Evolutionary conservation across 345 rosid species (phyloP), one percentile per base, ranked within the genome.

Genomic region (Mangifera indica): DNA sequence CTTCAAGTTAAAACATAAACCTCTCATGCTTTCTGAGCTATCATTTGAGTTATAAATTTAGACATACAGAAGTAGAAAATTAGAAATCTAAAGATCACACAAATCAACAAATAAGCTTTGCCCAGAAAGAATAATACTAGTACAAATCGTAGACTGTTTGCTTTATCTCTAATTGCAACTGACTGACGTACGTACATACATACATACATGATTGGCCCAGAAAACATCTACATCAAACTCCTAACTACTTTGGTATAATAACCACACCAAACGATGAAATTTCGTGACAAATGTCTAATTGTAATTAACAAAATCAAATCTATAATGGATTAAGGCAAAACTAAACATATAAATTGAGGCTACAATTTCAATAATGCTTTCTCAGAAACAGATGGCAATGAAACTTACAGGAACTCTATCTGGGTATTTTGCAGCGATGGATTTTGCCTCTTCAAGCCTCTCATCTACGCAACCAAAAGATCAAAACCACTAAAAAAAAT

Each of bases 401-500:
- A 24, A 53, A 74, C 88, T 81, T 66, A 91, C 93, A 34, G 96
- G 96, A 77, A 88, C 82, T 75, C 96, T 77, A 68, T 85, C 89
- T 21, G 91, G 88, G 59, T 91, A 85, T 81, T 90, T 91, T 25
- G 75, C 72, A 44, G 76, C 56, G 61, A 90, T 88, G 71, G 67
- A 71, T 40, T 63, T 83, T 10, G 96, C 87, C 34, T 91, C 96
- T n/a, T 84, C 83, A 17, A 85, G 49, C 59, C 93, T 64, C 60
- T 88, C 84, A 20, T 85, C 96, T 91, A 40, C 77, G 56, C 57
- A 45, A 52, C 2, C 1, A 24, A 5, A 20, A 55, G 32, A 3
- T 40, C 49, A 66, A 26, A 56, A 25, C 34, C 26, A 59, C 44
- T 62, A 42, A 0, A 26, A 26, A 26, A 9, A 21, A 20, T 12